Conservation (phyloP, 2,329 filamentous ascomycete genomes). For the Cercospora sesami region DNA sequence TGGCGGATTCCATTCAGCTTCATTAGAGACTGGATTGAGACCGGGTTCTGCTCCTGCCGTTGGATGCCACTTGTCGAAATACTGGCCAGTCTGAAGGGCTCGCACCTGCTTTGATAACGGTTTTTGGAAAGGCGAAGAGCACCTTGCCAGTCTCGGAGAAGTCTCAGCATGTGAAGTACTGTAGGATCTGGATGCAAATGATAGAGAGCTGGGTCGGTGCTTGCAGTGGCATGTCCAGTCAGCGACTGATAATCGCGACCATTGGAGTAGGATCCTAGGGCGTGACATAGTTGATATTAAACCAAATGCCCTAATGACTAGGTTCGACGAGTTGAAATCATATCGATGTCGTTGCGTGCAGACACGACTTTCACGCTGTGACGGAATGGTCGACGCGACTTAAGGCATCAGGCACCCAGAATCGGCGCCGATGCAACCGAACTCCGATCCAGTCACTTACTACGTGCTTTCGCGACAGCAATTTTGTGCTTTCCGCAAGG, state of each 20-base stretch:
- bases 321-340: neutral
- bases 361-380: neutral
- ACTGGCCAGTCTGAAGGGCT: neutral
- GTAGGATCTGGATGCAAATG: neutral
- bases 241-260: neutral
- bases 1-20: constrained; percentile 18
- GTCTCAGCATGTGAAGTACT: neutral
- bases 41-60: constrained; percentile 31
- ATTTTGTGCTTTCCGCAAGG: constrained; percentile 12
- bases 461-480: neutral
- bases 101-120: neutral
- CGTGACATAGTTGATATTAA: neutral
- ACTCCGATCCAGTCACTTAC: neutral
- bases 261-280: neutral
- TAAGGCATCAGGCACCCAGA: neutral
- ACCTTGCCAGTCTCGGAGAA: no score
- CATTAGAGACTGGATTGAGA: constrained; percentile 25
- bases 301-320: neutral
- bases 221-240: neutral
- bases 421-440: neutral
- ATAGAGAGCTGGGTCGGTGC: neutral
- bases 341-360: neutral
- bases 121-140: neutral
- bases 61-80: constrained; percentile 20
- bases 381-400: neutral